A percentile compares a stretch with the other conserved stretches of the same genome.
These are phyloP conservation scores for Micromonas commoda DNA, from an alignment of 139 green algal species.

Conservation along the genomic window DNA sequence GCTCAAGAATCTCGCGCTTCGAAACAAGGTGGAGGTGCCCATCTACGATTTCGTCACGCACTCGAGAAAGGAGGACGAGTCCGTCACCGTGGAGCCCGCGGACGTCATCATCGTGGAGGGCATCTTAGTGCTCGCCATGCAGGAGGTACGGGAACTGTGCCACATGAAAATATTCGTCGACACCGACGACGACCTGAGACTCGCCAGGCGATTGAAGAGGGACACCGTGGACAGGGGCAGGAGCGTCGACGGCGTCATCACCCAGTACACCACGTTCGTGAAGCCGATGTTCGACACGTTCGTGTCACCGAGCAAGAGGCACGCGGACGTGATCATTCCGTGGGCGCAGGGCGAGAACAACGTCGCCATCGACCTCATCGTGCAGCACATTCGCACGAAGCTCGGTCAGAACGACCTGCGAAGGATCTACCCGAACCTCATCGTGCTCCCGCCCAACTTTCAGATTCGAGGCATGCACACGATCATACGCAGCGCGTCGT, in stretches of 20 bases:
- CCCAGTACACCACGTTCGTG: conserved; percentile 89
- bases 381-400: conserved; percentile 90
- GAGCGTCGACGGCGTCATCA: conserved; percentile 80
- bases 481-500: conserved; percentile 78
- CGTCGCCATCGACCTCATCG: conserved; percentile 96
- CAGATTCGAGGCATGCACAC: conserved; percentile 95
- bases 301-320: conserved; percentile 68
- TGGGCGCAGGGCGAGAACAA: conserved; percentile 60
- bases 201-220: conserved; percentile 85
- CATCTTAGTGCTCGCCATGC: conserved; percentile 87
- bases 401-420: conserved; percentile 85
- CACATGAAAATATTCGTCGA: conserved; percentile 88
- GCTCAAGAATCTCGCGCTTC: conserved; percentile 67
- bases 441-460: conserved; percentile 85
- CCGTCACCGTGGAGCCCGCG: conserved; percentile 51
- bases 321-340: conserved; percentile 92
- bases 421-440: conserved; percentile 82
- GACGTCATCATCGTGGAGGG: conserved; percentile 95
- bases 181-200: conserved; percentile 88
- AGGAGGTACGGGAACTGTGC: conserved; percentile 61
- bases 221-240: conserved; percentile 78
- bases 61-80: conserved; percentile 45
- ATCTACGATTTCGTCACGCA: conserved; percentile 91
- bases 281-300: conserved; percentile 91
- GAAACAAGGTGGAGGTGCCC: conserved; percentile 65